Evolutionary conservation across 495 filamentous ascomycete genomes (phyloP).

Genomic region (Penicillium nucicola): DNA sequence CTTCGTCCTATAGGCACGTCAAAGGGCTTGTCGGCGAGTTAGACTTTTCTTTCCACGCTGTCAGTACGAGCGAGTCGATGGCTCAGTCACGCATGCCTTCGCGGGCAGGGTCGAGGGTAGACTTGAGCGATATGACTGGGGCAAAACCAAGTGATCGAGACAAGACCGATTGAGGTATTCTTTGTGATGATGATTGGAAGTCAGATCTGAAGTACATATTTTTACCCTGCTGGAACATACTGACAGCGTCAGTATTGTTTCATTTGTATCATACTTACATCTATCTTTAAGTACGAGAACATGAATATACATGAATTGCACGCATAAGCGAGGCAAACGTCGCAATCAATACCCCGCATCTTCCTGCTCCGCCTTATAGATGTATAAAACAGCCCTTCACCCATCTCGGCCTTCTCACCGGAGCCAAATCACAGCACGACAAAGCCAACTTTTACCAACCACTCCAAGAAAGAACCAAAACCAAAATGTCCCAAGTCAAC

Average conservation of each 20-base stretch:
- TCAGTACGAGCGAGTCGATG: constrained; percentile 35
- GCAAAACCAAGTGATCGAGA: constrained; percentile 1
- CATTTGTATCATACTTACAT: background rate
- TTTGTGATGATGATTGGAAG: background rate
- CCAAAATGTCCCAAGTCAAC: constrained; percentile 9
- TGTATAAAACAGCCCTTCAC: background rate
- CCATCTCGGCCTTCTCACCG: background rate
- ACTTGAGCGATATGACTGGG: constrained; percentile 14
- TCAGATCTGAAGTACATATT: background rate
- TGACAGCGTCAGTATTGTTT: background rate
- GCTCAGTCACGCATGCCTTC: constrained; percentile 30
- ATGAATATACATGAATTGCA: background rate
- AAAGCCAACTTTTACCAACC: too few species aligned
- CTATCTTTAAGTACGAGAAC: background rate
- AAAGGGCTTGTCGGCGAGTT: constrained; percentile 74
- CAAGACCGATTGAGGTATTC: constrained; percentile 17
- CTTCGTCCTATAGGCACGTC: constrained; percentile 47
- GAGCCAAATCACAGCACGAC: too few species aligned
- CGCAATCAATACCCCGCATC: constrained; percentile 3
- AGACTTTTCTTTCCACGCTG: constrained; percentile 71
- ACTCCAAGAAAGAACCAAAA: background rate
- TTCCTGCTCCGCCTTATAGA: background rate
- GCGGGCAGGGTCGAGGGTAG: constrained; percentile 18
- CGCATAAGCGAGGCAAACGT: background rate
- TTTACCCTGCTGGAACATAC: background rate